Evolutionary conservation across 768 basidiomycete genomes (phyloP).

Genomic region (Coprinopsis strossmayeri): DNA sequence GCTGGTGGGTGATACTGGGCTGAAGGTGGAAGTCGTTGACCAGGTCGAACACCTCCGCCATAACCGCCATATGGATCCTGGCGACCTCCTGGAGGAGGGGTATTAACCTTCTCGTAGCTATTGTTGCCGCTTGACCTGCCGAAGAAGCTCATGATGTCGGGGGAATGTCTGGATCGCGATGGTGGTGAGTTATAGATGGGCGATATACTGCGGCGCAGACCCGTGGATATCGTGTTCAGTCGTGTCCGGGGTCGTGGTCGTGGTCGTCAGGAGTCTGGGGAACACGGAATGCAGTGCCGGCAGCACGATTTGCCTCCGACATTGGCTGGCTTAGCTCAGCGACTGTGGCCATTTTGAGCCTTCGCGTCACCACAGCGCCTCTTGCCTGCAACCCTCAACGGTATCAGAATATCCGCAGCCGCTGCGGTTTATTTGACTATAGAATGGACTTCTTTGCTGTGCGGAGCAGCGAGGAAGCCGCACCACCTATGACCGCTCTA

Average conservation of each 20-base stretch:
- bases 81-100: conserved; percentile 26
- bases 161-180: no score
- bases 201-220: no score
- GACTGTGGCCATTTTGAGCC: neutral
- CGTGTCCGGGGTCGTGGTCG: no score
- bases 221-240: no score
- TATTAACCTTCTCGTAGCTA: conserved; percentile 14
- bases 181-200: no score
- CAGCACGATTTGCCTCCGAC: no score
- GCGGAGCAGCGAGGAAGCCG: neutral
- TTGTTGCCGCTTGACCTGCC: conserved; percentile 25
- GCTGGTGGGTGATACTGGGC: conserved; percentile 33
- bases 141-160: conserved; percentile 51
- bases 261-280: no score
- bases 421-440: no score
- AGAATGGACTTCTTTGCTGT: neutral
- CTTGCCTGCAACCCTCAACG: neutral
- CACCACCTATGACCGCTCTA: neutral
- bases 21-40: conserved; percentile 32
- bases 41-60: conserved; percentile 21
- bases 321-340: conserved; percentile 13
- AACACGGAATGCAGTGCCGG: no score
- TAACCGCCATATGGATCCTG: conserved; percentile 12
- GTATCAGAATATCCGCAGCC: no score
- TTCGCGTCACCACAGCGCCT: neutral